These are phyloP conservation scores for Microsporum ferrugineum DNA, from an alignment of 2,329 filamentous ascomycete species.

Conservation along the genomic window DNA sequence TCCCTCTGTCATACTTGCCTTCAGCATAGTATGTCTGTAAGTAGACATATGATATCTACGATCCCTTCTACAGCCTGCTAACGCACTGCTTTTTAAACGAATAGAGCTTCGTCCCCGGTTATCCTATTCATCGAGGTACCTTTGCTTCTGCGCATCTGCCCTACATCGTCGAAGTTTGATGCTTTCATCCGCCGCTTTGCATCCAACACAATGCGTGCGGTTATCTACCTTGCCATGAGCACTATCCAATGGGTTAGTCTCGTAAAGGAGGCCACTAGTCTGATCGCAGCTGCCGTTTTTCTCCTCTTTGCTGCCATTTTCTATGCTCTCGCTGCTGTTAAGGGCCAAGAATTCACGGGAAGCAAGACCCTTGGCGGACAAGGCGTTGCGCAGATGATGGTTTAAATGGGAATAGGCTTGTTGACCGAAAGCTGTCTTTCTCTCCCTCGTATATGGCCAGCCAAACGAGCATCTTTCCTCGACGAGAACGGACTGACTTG, in stretches of 20 bases:
- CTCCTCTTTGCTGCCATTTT: conserved; percentile 65
- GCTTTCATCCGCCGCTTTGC: conserved; percentile 79
- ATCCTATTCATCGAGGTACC: conserved; percentile 85
- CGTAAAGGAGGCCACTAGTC: conserved; percentile 50
- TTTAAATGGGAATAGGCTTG: conserved; percentile 38
- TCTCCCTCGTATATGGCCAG: not conserved
- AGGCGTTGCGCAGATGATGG: conserved; percentile 95
- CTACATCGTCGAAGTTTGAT: conserved; percentile 84
- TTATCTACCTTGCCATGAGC: conserved; percentile 71
- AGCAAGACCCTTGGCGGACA: conserved; percentile 94
- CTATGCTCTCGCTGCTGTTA: conserved; percentile 48
- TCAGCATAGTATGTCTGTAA: conserved; percentile 48
- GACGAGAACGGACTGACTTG: not conserved
- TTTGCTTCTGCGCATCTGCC: conserved; percentile 91
- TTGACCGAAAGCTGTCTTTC: not conserved
- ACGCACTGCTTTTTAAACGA: conserved; percentile 34
- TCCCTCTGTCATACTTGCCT: conserved; percentile 44
- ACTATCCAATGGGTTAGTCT: conserved; percentile 75
- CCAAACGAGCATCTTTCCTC: not conserved
- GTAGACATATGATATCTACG: conserved; percentile 19
- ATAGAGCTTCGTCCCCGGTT: conserved; percentile 57
- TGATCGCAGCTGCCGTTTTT: conserved; percentile 79
- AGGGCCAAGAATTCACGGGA: conserved; percentile 38
- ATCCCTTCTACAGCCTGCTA: conserved; percentile 10
- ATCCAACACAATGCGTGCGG: conserved; percentile 93